phyloP scores from a whole-genome alignment of 75 land plant genomes.

The Larix kaempferi region DNA sequence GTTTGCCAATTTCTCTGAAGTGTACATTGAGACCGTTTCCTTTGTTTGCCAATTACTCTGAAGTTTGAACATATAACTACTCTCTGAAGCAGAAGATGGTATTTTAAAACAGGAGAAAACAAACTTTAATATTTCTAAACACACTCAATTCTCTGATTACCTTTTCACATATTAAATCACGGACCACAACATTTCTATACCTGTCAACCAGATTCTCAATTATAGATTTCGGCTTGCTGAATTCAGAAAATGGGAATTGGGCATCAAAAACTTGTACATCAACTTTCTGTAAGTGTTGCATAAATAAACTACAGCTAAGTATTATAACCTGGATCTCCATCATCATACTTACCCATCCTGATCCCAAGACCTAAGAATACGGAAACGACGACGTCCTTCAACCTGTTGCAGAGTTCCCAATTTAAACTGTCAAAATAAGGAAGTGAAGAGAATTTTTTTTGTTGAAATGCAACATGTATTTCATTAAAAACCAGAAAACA shows the following conservation, averaged over 20 bases:
- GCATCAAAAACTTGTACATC: background rate
- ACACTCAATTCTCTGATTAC: background rate
- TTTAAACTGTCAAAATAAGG: background rate
- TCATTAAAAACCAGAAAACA: too few relatives aligned
- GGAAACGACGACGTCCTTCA: slow-evolving; percentile 80
- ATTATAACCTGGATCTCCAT: background rate
- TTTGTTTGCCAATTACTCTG: background rate
- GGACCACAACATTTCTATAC: too few relatives aligned
- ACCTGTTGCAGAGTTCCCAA: slow-evolving; percentile 37
- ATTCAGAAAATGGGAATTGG: background rate
- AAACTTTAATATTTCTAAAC: background rate
- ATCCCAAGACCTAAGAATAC: slow-evolving; percentile 74
- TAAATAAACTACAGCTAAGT: background rate
- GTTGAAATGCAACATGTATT: too few relatives aligned
- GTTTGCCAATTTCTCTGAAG: background rate
- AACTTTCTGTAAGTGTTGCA: background rate
- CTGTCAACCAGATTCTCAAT: background rate
- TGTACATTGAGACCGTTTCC: too few relatives aligned
- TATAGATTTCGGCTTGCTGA: background rate
- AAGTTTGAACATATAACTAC: background rate
- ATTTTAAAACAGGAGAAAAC: background rate
- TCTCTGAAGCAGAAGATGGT: background rate
- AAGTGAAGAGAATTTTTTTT: background rate
- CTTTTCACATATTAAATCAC: background rate
- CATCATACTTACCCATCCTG: slow-evolving; percentile 85